Conservation (phyloP, 306 rosid species). For the Lotus japonicus region DNA sequence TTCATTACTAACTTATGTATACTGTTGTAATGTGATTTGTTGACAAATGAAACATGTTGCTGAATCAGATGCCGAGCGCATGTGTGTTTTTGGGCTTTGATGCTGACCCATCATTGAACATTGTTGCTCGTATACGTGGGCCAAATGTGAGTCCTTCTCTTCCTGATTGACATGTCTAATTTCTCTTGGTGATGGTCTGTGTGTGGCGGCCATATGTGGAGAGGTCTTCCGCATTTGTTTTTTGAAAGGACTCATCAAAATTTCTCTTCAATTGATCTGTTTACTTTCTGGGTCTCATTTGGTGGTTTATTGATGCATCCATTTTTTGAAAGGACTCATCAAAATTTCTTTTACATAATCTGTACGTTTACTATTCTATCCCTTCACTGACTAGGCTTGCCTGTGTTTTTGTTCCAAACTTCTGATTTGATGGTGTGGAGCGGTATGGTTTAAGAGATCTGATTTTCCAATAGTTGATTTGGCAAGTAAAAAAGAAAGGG, state of each 20-base stretch:
- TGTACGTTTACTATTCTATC: neutral
- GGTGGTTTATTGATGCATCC: neutral
- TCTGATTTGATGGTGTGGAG: slow-evolving; percentile 13
- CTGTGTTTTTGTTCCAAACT: neutral
- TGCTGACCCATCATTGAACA: slow-evolving; percentile 67
- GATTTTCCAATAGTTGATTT: neutral
- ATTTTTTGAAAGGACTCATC: neutral
- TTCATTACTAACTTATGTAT: slow-evolving; percentile 7
- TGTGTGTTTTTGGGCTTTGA: slow-evolving; percentile 84
- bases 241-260: slow-evolving; percentile 9
- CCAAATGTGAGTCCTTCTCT: slow-evolving; percentile 68
- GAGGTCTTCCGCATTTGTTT: neutral
- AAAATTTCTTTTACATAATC: neutral
- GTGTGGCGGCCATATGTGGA: neutral
- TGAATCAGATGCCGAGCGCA: slow-evolving; percentile 45
- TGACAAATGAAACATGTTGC: slow-evolving; percentile 1
- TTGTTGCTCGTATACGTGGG: slow-evolving; percentile 84
- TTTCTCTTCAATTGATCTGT: neutral
- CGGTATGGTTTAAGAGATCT: neutral
- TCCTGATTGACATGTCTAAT: slow-evolving; percentile 17
- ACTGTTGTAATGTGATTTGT: slow-evolving; percentile 17
- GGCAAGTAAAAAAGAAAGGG: slow-evolving; percentile 1
- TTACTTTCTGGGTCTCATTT: neutral
- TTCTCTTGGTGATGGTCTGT: neutral
- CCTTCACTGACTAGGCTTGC: neutral